Conservation (phyloP, 371 early-diverging fungal species). For the Circinella minor region DNA sequence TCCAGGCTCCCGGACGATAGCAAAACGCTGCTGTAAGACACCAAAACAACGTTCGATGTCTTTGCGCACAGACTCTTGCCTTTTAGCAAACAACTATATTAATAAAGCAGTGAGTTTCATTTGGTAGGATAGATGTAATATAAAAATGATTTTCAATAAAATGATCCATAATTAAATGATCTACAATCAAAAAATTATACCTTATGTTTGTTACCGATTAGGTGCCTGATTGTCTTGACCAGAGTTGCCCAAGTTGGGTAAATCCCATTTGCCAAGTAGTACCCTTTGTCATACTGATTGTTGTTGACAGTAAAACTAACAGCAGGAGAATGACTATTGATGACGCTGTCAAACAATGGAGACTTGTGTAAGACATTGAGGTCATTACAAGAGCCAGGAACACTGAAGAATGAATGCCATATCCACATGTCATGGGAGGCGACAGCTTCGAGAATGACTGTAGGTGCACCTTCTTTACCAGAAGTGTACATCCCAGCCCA, state of each 20-base stretch:
- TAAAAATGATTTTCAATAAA: no score
- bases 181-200: background rate
- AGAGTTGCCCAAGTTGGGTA: no score
- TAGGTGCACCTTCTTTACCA: background rate
- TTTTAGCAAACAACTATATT: background rate
- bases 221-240: background rate
- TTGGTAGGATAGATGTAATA: no score
- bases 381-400: no score
- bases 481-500: background rate
- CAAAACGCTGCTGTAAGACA: background rate
- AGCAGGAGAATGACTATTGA: no score
- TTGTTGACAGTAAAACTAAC: no score
- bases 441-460: background rate
- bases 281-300: no score
- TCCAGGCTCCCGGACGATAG: background rate
- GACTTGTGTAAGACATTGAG: no score
- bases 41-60: background rate
- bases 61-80: background rate
- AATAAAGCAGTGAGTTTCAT: background rate
- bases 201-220: background rate
- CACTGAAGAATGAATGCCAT: conserved; percentile 1
- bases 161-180: no score
- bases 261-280: no score
- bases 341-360: no score
- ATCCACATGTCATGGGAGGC: conserved; percentile 3